Base-by-base conservation (phyloP, 495 filamentous ascomycete genomes). In the Penicillium angulare region DNA sequence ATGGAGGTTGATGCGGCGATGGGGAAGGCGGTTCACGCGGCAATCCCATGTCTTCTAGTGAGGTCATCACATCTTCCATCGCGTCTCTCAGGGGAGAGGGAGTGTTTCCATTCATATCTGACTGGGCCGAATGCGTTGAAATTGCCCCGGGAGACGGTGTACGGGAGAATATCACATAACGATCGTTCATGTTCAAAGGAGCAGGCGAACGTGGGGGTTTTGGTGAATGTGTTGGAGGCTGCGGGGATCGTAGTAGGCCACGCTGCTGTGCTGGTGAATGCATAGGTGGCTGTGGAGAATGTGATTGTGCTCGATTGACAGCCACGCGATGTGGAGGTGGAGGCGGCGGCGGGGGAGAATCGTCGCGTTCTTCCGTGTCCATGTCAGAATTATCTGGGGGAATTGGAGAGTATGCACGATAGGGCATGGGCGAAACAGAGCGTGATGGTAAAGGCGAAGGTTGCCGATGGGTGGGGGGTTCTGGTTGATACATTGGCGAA, bases 61-160 rank as follows among this genome's bases (percentile, higher is more conserved):
- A 96, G 50, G 91, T 90, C 84, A 97, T 97, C 10, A 99, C 91
- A 72, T 95, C 93, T 61, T 97, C 92, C 92, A 97, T 97, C 0
- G 93, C 93, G 65, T 90, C 87, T 41, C 92, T 76, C 2, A 99
- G 67, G 0, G 93, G 95, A 9, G 93, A 96, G 4, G 93, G 93
- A 0, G 93, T 98, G 55, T 90, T 78, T 2, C 86, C 86, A 35
- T 78, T 76, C 1, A 65, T 71, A 33, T 74, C 78, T 36, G 77
- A 65, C 18, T 58, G 34, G 13, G 45, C 78, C 5, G 87, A 89
- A 13, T 80, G 83, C 10, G 85, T 75, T 0, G 62, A 65, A 10
- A 46, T 44, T n/a, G 56, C 62, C 22, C 76, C 74, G 17, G 85
- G 83, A 18, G 85, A 87, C 13, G 82, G 80, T 12, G 78, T 80